These are phyloP conservation scores for Dactylellina leptospora DNA, from an alignment of 2,329 filamentous ascomycete species.

Conservation along the genomic window DNA sequence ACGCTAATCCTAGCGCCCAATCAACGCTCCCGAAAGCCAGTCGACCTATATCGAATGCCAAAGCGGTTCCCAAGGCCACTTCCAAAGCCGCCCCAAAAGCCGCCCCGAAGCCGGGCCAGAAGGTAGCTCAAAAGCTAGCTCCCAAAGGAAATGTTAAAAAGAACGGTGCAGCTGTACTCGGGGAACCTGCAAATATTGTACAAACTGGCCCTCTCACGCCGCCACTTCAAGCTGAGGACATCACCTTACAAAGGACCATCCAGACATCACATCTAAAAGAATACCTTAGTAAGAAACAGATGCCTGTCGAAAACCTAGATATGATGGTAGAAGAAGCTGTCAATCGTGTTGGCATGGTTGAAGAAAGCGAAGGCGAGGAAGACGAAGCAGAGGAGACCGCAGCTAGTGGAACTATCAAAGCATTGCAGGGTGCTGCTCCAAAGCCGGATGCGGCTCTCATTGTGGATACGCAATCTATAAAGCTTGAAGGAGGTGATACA, in stretches of 20 bases:
- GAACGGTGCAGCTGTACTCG: constrained; percentile 1
- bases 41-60: constrained; percentile 12
- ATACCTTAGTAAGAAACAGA: constrained; percentile 55
- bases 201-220: constrained; percentile 54
- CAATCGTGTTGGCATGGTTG: constrained; percentile 55
- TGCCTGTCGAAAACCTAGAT: constrained; percentile 55
- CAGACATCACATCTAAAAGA: constrained; percentile 56
- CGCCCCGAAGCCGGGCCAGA: too few species aligned
- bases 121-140: too few species aligned
- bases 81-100: constrained; percentile 6
- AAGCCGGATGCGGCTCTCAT: background rate
- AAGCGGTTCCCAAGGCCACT: constrained; percentile 17
- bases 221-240: constrained; percentile 53
- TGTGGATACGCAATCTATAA: background rate
- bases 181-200: constrained; percentile 9
- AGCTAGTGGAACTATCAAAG: background rate
- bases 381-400: constrained; percentile 50
- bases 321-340: constrained; percentile 56
- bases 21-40: constrained; percentile 7
- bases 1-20: constrained; percentile 2
- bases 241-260: constrained; percentile 48
- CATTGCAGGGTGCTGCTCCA: background rate
- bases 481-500: too few species aligned
- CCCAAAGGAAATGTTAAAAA: constrained; percentile 39
- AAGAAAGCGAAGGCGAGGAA: constrained; percentile 50